Percentiles rank a stretch among this genome's conserved stretches.
These are phyloP conservation scores for Apiotrichum domesticum DNA, from an alignment of 1,284 basidiomycete genomes.

Conservation along the genomic window DNA sequence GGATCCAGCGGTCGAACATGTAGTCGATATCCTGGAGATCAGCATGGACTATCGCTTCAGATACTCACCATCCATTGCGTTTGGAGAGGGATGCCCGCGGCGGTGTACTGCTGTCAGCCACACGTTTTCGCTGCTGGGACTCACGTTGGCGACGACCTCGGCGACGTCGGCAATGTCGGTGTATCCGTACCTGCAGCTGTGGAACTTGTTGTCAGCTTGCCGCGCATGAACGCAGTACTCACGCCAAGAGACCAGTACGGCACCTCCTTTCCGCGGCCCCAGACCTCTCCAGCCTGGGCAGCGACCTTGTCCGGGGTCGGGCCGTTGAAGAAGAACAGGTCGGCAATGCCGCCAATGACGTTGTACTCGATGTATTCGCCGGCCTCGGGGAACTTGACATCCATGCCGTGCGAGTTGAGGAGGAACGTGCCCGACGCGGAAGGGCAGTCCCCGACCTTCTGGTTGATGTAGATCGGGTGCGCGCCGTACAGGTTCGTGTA, in stretches of 20 bases:
- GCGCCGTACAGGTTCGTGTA: slow-evolving; percentile 32
- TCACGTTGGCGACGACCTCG: slow-evolving; percentile 28
- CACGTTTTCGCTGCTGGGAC: neutral
- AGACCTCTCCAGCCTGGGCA: slow-evolving; percentile 17
- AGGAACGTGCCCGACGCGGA: slow-evolving; percentile 47
- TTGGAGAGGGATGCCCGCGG: slow-evolving; percentile 21
- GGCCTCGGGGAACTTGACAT: slow-evolving; percentile 21
- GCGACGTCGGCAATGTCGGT: slow-evolving; percentile 30
- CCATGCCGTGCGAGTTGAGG: slow-evolving; percentile 35
- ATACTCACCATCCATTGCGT: slow-evolving; percentile 22
- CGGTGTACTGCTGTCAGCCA: slow-evolving; percentile 16
- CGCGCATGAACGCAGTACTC: neutral
- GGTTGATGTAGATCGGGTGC: slow-evolving; percentile 27
- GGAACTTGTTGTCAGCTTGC: slow-evolving; percentile 16
- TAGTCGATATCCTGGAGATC: slow-evolving; percentile 51
- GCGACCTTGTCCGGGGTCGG: slow-evolving; percentile 14
- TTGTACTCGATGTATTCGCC: slow-evolving; percentile 26
- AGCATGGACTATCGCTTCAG: neutral
- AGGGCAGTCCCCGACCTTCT: slow-evolving; percentile 2
- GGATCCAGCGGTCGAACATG: slow-evolving; percentile 60
- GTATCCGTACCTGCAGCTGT: slow-evolving; percentile 34
- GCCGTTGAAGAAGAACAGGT: slow-evolving; percentile 27
- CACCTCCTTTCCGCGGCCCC: slow-evolving; percentile 21
- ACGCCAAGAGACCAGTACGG: slow-evolving; percentile 35
- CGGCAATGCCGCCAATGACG: slow-evolving; percentile 28